These are phyloP conservation scores for Mucor piriformis DNA, from an alignment of 371 early-diverging fungal genomes.

Conservation along the genomic window DNA sequence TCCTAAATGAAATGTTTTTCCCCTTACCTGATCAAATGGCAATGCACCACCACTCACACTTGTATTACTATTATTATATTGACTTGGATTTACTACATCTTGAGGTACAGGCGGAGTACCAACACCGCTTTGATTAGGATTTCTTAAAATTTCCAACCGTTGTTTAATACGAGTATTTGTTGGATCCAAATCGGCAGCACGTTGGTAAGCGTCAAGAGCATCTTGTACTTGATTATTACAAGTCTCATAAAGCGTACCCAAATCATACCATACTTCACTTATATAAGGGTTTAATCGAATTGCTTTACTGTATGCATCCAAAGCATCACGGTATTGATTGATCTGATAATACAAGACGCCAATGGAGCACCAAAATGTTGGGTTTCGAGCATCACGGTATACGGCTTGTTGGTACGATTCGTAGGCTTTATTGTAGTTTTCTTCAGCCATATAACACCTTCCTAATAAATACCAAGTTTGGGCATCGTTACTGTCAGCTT, in stretches of 20 bases:
- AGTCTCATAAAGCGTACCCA: slow-evolving; percentile 93
- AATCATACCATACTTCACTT: slow-evolving; percentile 93
- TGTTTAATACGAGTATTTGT: slow-evolving; percentile 79
- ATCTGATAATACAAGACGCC: slow-evolving; percentile 96
- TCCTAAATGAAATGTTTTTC: too few species aligned
- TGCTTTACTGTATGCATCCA: slow-evolving; percentile 94
- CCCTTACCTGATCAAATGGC: slow-evolving; percentile 7
- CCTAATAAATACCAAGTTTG: slow-evolving; percentile 94
- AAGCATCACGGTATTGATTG: slow-evolving; percentile 90
- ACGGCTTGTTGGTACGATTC: slow-evolving; percentile 97
- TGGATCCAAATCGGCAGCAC: slow-evolving; percentile 88
- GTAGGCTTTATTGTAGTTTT: slow-evolving; percentile 91
- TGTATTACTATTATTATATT: slow-evolving; percentile 29
- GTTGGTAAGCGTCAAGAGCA: slow-evolving; percentile 93
- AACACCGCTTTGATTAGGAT: slow-evolving; percentile 13
- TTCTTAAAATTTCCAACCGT: slow-evolving; percentile 64
- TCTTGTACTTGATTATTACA: slow-evolving; percentile 95
- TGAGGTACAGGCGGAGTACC: slow-evolving; percentile 58
- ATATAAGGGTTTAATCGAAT: slow-evolving; percentile 90
- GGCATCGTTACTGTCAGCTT: slow-evolving; percentile 82
- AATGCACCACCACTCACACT: slow-evolving; percentile 2
- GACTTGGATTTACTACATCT: slow-evolving; percentile 61
- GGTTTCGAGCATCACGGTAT: slow-evolving; percentile 88
- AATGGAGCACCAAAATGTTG: slow-evolving; percentile 97
- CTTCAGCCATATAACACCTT: slow-evolving; percentile 92